Base-by-base conservation (phyloP, 306 rosid species). In the Prunus mume region DNA sequence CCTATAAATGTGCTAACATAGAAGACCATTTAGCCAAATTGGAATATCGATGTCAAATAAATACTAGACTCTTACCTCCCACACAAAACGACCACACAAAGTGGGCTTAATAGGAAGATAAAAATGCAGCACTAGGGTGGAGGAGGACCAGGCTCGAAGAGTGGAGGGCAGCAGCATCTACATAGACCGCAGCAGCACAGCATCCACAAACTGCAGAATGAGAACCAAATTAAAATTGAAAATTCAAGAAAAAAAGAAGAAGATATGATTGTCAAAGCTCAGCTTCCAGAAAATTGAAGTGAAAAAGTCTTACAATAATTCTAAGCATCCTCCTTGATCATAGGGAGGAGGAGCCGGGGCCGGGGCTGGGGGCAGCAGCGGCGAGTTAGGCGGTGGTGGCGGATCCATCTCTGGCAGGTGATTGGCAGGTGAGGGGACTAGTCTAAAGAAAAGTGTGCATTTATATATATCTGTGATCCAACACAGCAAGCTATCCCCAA, bases 171-270 rank as follows among this genome's bases (percentile, higher is more conserved):
- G 72, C 97, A 92, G 77, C 91, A 80, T 49, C 77, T 85, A 47
- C 84, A 87, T 60, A 92, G 24, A 61, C 97, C 97, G 71, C 97
- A 92, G 83, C 97, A 92, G 73, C 90, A 80, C 46, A 90, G 76
- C 76, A 90, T 78, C 97, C 96, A 92, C 67, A 90, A 73, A 80
- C 97, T 92, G 91, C 65, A 88, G 15, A 65, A 51, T 76, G 10
- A 3, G 4, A 69, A 65, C 56, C 71, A 20, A 57, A 72, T 56
- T 17, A 15, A 18, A 65, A 34, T 4, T 62, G 3, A 28, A 62
- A 15, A 14, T 28, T 13, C 0, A 14, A 20, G 14, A 20, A 3
- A 56, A 20, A 1, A 18, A 52, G 2, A 19, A 6, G 4, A 19
- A 5, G n/a, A 19, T 54, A 54, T 18, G 58, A 54, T 13, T 54